phyloP scores from a whole-genome alignment of 1,284 basidiomycete genomes.

The Trametes pubescens region DNA sequence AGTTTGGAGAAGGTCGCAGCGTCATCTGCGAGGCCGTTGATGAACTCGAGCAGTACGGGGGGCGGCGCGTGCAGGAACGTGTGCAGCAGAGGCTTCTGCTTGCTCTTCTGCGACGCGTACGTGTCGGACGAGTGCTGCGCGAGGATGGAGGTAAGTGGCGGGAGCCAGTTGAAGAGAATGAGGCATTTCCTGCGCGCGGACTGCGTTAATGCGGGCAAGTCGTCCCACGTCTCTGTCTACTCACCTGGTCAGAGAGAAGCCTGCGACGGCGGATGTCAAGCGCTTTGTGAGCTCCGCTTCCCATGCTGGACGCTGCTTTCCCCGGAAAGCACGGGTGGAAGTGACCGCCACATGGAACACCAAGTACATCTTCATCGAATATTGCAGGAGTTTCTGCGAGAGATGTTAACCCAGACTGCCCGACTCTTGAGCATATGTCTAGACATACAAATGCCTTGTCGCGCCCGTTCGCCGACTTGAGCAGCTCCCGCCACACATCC shows the following conservation, averaged over 20 bases:
- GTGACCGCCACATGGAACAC: conserved; percentile 68
- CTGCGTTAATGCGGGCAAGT: neutral
- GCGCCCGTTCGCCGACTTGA: conserved; percentile 76
- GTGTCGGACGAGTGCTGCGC: conserved; percentile 70
- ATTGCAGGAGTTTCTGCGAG: conserved; percentile 82
- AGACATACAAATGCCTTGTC: conserved; percentile 82
- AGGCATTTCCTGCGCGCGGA: conserved; percentile 67
- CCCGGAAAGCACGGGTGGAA: conserved; percentile 53
- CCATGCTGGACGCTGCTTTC: conserved; percentile 55
- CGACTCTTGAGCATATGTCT: conserved; percentile 2
- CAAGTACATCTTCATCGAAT: conserved; percentile 76
- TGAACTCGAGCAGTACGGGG: conserved; percentile 81
- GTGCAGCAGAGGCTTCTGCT: conserved; percentile 70
- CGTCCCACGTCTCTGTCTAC: conserved; percentile 17
- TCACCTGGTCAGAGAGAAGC: conserved; percentile 76
- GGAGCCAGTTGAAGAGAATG: conserved; percentile 83
- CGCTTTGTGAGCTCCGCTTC: conserved; percentile 64
- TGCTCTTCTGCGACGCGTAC: conserved; percentile 44
- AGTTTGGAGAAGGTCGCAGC: conserved; percentile 75
- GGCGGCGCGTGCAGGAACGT: conserved; percentile 79
- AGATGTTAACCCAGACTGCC: conserved; percentile 11
- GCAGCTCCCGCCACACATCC: conserved; percentile 80
- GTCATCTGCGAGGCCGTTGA: conserved; percentile 78
- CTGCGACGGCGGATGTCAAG: conserved; percentile 65
- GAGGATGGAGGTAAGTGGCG: conserved; percentile 71